phyloP scores from a whole-genome alignment of 2,329 filamentous ascomycete genomes.

The Nigrospora sphaerica region DNA sequence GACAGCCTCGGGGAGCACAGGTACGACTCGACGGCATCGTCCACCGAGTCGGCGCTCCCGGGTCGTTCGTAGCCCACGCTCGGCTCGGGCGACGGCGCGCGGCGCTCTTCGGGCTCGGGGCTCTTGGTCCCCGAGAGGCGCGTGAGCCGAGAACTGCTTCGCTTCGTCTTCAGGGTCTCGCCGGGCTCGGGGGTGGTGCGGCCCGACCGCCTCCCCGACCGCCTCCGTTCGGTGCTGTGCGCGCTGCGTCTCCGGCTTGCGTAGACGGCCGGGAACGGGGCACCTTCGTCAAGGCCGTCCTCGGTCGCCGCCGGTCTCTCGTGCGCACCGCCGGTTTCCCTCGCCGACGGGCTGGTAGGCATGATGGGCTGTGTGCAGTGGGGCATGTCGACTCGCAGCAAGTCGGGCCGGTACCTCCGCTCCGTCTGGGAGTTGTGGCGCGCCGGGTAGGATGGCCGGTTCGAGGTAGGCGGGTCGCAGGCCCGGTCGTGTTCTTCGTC shows the following conservation, averaged over 20 bases:
- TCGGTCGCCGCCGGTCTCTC: constrained; percentile 14
- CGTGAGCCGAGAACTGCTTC: constrained; percentile 52
- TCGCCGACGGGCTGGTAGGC: constrained; percentile 11
- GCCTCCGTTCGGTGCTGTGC: constrained; percentile 36
- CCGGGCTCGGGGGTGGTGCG: constrained; percentile 39
- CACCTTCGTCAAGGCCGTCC: constrained; percentile 50
- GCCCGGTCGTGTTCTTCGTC: constrained; percentile 23
- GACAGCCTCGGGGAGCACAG: constrained; percentile 76
- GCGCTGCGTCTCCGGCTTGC: constrained; percentile 49
- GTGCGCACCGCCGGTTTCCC: constrained; percentile 13
- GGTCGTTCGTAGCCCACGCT: constrained; percentile 63
- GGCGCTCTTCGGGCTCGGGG: constrained; percentile 17
- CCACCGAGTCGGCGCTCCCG: constrained; percentile 76
- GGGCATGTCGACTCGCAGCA: constrained; percentile 20
- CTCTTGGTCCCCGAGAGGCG: constrained; percentile 42
- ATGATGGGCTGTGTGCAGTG: constrained; percentile 13
- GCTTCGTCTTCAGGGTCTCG: constrained; percentile 39
- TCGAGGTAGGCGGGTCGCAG: constrained; percentile 23
- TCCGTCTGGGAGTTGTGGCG: constrained; percentile 15
- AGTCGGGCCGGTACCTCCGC: constrained; percentile 17
- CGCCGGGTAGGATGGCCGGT: constrained; percentile 11
- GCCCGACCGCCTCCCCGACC: constrained; percentile 28
- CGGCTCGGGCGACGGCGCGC: constrained; percentile 24
- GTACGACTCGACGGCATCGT: constrained; percentile 81
- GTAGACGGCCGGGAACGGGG: constrained; percentile 62